Percentiles rank a stretch among this genome's conserved stretches.
These are phyloP conservation scores for Coemansia sp. DNA, from an alignment of 192 early-diverging fungal genomes.

Conservation along the genomic window DNA sequence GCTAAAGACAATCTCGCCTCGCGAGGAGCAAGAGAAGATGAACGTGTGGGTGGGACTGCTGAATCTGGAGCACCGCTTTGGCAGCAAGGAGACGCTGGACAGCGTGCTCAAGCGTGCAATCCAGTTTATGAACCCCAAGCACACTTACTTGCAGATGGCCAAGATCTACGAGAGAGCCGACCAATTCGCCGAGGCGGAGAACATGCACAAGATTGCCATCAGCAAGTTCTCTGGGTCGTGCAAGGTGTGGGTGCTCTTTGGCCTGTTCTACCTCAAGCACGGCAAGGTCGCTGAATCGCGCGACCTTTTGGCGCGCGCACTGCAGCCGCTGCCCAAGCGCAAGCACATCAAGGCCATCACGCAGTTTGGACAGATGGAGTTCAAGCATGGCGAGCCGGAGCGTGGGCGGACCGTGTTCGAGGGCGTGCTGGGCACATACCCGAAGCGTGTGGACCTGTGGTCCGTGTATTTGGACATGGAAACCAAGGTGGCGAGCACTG, in stretches of 20 bases:
- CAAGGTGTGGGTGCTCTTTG: slow-evolving; percentile 90
- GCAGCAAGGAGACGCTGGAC: slow-evolving; percentile 73
- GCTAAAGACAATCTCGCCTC: slow-evolving; percentile 83
- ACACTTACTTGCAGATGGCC: slow-evolving; percentile 82
- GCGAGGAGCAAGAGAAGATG: slow-evolving; percentile 94
- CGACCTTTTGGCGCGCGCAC: slow-evolving; percentile 72
- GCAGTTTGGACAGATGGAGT: slow-evolving; percentile 97
- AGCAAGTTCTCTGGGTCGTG: slow-evolving; percentile 86
- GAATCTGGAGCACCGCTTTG: slow-evolving; percentile 96
- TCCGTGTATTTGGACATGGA: slow-evolving; percentile 98
- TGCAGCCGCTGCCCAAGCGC: slow-evolving; percentile 86
- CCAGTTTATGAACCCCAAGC: slow-evolving; percentile 84
- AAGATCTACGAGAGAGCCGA: slow-evolving; percentile 87
- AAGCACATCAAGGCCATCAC: slow-evolving; percentile 94
- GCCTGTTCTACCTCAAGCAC: slow-evolving; percentile 74
- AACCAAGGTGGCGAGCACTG: slow-evolving; percentile 32
- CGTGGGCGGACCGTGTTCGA: slow-evolving; percentile 98
- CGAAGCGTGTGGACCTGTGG: slow-evolving; percentile 95
- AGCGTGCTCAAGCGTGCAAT: slow-evolving; percentile 84
- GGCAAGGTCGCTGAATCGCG: slow-evolving; percentile 70
- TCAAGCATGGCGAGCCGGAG: slow-evolving; percentile 94
- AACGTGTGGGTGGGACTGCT: slow-evolving; percentile 97
- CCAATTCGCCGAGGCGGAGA: slow-evolving; percentile 67
- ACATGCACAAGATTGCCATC: slow-evolving; percentile 68
- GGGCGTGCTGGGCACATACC: slow-evolving; percentile 87